Percentiles rank a stretch among this genome's conserved stretches.
Conservation (phyloP, 139 green algal species). For the Coelastrella sp. region DNA sequence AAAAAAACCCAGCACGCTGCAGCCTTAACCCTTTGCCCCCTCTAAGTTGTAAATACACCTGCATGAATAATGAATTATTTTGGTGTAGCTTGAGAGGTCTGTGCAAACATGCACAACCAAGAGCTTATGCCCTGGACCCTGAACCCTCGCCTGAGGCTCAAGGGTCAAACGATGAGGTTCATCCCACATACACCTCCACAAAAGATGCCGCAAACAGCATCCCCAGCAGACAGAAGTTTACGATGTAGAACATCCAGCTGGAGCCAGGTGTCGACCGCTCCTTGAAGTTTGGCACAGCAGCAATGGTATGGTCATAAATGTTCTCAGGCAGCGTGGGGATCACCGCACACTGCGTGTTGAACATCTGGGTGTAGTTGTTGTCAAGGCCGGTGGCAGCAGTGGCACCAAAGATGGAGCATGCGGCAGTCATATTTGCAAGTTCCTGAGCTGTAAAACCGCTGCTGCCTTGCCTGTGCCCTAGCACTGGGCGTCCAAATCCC, state of each 20-base stretch:
- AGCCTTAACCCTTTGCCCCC: too few relatives aligned
- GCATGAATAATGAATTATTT: too few relatives aligned
- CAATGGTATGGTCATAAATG: slow-evolving; percentile 43
- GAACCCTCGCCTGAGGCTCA: too few relatives aligned
- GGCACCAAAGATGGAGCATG: neutral
- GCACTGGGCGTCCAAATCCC: neutral
- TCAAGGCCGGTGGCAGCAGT: neutral
- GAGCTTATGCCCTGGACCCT: neutral
- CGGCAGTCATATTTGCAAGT: neutral
- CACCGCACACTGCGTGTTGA: slow-evolving; percentile 3
- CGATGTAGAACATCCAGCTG: slow-evolving; percentile 28
- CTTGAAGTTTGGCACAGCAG: slow-evolving; percentile 36
- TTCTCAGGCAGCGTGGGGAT: slow-evolving; percentile 32
- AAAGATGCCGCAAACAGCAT: neutral
- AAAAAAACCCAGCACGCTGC: too few relatives aligned
- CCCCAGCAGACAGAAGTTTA: slow-evolving; percentile 8
- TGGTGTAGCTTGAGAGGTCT: too few relatives aligned
- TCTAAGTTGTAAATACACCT: too few relatives aligned
- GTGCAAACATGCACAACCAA: too few relatives aligned
- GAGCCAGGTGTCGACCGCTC: neutral
- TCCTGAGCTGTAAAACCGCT: neutral
- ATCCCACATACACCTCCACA: slow-evolving; percentile 21
- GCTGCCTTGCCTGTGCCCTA: neutral
- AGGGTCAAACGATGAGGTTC: too few relatives aligned
- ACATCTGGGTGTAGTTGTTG: slow-evolving; percentile 9